Conservation (phyloP, 2,329 filamentous ascomycete species). For the Metarhizium album region DNA sequence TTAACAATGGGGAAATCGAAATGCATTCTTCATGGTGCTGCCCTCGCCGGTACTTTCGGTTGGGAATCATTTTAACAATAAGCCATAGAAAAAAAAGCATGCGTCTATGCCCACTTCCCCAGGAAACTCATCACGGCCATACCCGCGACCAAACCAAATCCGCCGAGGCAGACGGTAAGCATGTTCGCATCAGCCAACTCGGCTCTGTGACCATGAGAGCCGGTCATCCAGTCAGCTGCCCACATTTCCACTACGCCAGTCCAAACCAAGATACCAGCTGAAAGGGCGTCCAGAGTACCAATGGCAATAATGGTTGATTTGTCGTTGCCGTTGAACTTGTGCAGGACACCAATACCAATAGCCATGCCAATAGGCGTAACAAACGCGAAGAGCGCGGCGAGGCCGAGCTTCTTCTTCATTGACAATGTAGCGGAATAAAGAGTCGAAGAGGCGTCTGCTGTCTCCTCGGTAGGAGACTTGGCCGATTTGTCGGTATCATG, state of each 20-base stretch:
- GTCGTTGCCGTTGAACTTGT: constrained; percentile 64
- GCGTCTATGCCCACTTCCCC: constrained; percentile 58
- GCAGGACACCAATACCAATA: constrained; percentile 62
- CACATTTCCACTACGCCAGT: constrained; percentile 73
- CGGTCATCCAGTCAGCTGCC: constrained; percentile 60
- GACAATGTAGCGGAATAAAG: constrained; percentile 18
- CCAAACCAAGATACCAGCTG: constrained; percentile 69
- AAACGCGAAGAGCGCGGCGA: constrained; percentile 55
- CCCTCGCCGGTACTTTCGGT: neutral
- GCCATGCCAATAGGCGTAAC: constrained; percentile 72
- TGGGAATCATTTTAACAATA: neutral
- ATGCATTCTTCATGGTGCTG: neutral
- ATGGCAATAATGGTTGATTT: constrained; percentile 57
- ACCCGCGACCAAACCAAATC: constrained; percentile 46
- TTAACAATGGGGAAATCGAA: neutral
- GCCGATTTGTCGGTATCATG: constrained; percentile 18
- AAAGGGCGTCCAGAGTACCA: constrained; percentile 62
- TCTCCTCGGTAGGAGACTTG: constrained; percentile 13
- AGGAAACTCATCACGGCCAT: constrained; percentile 61
- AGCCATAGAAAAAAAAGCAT: neutral
- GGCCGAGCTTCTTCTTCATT: constrained; percentile 43
- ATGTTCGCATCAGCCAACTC: constrained; percentile 44
- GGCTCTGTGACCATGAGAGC: constrained; percentile 24
- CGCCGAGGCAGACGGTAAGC: constrained; percentile 36
- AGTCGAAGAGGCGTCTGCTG: constrained; percentile 6